Evolutionary conservation across 1,139 yeast species (phyloP), one percentile per base, ranked within the genome.

Genomic region (Suhomyces yuchorum): DNA sequence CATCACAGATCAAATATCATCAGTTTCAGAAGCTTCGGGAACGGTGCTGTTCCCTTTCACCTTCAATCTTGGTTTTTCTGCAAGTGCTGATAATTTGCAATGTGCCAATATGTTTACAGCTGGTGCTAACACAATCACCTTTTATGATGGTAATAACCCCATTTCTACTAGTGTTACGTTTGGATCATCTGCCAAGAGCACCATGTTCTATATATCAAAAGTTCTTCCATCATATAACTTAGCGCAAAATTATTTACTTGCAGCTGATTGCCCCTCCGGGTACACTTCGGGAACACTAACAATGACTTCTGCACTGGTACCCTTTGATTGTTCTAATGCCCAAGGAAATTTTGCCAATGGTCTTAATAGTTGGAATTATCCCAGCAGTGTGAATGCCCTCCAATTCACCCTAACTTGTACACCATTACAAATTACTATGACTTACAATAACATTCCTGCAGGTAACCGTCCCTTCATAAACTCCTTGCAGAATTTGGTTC

Each of bases 381-480:
- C 70, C 24, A 43, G 55, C 12, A 40, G 46, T 1, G 20, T 42
- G 28, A 32, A 44, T 24, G 8, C 14, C 22, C 14, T 44, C 32
- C 40, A 51, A 28, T 32, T 33, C 15, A 39, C 12, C 48, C 34
- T 33, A 44, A 60, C 0, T 1, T 67, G 71, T 56, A 39, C 57
- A 11, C 5, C 55, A 1, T 33, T 41, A 4, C 43, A 50, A 0
- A 53, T 51, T 42, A 36, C 42, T 1, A 51, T 65, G 4, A 44
- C 43, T 7, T 68, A 60, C 48, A 17, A 35, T 0, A 59, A 62
- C 46, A 47, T 68, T 28, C 72, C 73, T 3, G 65, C 69, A 2
- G 73, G 72, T 3, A 65, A 56, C 51, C 56, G 71, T 26, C 68
- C 70, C n/a, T 68, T 56, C 49, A 50, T 69, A 57, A 45, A n/a